Conservation (phyloP, 805 yeast species). For the Sugiyamaella smithiae region DNA sequence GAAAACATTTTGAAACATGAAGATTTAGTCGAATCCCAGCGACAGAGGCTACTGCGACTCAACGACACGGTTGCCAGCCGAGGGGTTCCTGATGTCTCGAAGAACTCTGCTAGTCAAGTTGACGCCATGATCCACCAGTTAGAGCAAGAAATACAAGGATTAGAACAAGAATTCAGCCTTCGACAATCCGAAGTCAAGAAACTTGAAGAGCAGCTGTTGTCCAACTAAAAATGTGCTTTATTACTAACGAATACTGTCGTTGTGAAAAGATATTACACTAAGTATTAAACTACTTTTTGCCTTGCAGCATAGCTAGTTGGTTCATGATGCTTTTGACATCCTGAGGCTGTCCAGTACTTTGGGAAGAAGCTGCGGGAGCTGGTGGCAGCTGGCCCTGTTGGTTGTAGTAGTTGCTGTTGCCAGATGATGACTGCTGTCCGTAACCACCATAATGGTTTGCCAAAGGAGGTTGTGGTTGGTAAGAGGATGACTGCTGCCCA, state of each 20-base stretch:
- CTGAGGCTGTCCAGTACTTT: constrained; percentile 15
- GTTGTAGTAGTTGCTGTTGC: neutral
- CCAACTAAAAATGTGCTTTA: too few species aligned
- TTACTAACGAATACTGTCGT: too few species aligned
- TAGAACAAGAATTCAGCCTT: constrained; percentile 19
- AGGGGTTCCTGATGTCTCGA: constrained; percentile 13
- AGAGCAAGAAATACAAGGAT: constrained; percentile 19
- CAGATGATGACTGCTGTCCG: neutral
- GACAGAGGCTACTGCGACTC: constrained; percentile 35
- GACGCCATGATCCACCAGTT: constrained; percentile 17
- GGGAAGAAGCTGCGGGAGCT: constrained; percentile 6
- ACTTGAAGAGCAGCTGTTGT: neutral
- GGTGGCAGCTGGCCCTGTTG: too few species aligned
- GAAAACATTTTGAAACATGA: constrained; percentile 45
- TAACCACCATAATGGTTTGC: neutral
- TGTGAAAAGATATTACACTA: too few species aligned
- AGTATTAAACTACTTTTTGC: constrained; percentile 14
- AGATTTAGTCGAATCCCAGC: constrained; percentile 43
- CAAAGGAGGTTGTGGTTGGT: constrained; percentile 1
- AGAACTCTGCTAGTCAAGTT: constrained; percentile 14
- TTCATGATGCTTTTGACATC: constrained; percentile 28
- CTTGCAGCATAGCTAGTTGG: constrained; percentile 25
- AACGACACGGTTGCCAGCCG: constrained; percentile 17
- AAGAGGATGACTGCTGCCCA: constrained; percentile 1
- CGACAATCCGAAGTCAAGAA: constrained; percentile 17